Base-by-base conservation (phyloP, 2,329 filamentous ascomycete species). In the Hypoxylon rubiginosum region DNA sequence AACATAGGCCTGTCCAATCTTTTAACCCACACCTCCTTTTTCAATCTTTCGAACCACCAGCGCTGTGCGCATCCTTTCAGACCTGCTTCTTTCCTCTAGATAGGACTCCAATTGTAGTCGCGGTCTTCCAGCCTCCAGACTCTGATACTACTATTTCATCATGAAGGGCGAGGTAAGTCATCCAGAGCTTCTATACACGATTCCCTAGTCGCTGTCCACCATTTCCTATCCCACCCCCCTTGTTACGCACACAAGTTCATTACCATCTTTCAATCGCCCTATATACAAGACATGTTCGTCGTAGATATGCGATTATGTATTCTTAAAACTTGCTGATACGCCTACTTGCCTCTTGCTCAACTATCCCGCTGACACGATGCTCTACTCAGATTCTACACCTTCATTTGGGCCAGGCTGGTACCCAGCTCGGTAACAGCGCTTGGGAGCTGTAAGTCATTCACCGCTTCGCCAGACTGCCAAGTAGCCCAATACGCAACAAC, bases 351-450 rank as follows among this genome's bases (percentile, higher is more conserved):
- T 51, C 21, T 43, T 52, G 34, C 32, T 53, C 34, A 17, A 57
- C 32, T 55, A 46, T 53, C 65, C 70, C 36, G 73, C 70, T 69
- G 24, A 67, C 41, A 34, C 59, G 62, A 53, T 57, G 34, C 62
- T 65, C 60, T 58, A 10, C 48, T 46, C 68, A 89, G 87, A 85
- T 89, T 80, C 83, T 89, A 81, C 87, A 89, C 81, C 81, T 89
- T 78, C 87, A 89, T 78, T 79, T 89, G 75, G 87, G 87, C 79
- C 87, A 92, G 85, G 90, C 90, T 82, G 90, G 90, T 82, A 88
- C 85, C 77, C 90, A 92, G 87, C 88, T 92, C 70, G 90, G 90
- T 77, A 91, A 91, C 85, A 90, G 88, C 78, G 90, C 90, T 74
- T 92, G 90, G 90, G 90, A 92, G 82, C 88, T 92, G 90, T 92